phyloP scores from a whole-genome alignment of 345 rosid species.

The Fremontodendron californicum region DNA sequence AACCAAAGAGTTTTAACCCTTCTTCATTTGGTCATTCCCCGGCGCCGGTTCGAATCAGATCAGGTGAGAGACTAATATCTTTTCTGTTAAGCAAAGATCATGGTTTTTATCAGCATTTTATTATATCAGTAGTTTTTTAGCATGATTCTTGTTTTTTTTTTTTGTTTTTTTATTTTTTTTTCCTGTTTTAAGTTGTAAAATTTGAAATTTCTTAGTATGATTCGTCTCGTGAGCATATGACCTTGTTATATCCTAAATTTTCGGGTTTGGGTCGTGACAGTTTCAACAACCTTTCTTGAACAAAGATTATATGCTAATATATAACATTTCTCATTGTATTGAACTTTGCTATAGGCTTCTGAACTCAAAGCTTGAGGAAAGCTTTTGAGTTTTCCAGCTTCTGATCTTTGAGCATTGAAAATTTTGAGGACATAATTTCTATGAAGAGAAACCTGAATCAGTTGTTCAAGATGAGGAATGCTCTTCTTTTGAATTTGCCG shows the following conservation, averaged over 20 bases:
- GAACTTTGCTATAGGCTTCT: not conserved
- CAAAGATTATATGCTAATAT: no score
- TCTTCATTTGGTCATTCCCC: not conserved
- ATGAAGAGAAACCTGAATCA: no score
- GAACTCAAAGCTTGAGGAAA: not conserved
- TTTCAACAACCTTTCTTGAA: no score
- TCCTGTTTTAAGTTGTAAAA: not conserved
- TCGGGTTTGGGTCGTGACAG: no score
- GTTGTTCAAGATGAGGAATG: conserved; percentile 60
- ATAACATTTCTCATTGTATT: not conserved
- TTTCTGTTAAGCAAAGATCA: not conserved
- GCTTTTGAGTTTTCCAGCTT: not conserved
- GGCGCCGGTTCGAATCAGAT: not conserved
- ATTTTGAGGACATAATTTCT: not conserved
- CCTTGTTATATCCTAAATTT: no score
- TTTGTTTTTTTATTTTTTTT: no score
- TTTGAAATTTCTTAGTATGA: not conserved
- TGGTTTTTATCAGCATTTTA: not conserved
- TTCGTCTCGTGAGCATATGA: no score
- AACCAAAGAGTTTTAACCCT: not conserved
- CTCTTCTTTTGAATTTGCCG: conserved; percentile 28
- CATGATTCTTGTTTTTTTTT: not conserved
- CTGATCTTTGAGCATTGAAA: not conserved
- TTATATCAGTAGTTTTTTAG: not conserved
- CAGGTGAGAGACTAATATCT: conserved; percentile 1